These are phyloP conservation scores for Botrytis sinoallii DNA, from an alignment of 2,329 filamentous ascomycete species.

Conservation along the genomic window DNA sequence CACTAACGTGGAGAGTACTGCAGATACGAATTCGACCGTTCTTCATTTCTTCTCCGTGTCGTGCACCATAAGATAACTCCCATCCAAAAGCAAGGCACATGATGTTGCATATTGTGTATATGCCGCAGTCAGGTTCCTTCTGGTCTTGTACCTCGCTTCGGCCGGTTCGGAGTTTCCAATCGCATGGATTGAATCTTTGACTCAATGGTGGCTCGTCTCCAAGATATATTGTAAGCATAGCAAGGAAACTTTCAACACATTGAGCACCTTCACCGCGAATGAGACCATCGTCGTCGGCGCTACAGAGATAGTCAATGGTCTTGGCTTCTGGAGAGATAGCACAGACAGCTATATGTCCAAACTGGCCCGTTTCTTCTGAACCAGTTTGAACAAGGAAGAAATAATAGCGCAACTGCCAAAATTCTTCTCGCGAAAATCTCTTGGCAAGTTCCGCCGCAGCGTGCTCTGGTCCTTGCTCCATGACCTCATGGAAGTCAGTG, in stretches of 20 bases:
- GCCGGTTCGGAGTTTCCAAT: slow-evolving; percentile 1
- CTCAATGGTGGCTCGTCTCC: neutral
- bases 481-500: neutral
- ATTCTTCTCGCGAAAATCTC: slow-evolving; percentile 1
- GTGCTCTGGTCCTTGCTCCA: slow-evolving; percentile 1
- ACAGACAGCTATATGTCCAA: slow-evolving; percentile 6
- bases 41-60: neutral
- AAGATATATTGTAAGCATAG: neutral
- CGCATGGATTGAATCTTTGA: slow-evolving; percentile 13
- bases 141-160: slow-evolving; percentile 1
- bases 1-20: neutral
- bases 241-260: neutral
- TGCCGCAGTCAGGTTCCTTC: neutral
- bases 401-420: slow-evolving; percentile 11
- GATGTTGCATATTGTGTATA: slow-evolving; percentile 2
- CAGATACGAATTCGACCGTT: neutral
- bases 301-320: slow-evolving; percentile 15
- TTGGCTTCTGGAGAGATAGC: slow-evolving; percentile 14
- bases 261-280: neutral
- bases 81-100: slow-evolving; percentile 15
- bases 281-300: neutral
- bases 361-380: neutral
- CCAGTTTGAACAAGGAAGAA: neutral
- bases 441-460: neutral
- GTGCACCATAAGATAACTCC: neutral